Evolutionary conservation across 108 stramenopile genomes (phyloP).

Genomic region (Tribonema minus): DNA sequence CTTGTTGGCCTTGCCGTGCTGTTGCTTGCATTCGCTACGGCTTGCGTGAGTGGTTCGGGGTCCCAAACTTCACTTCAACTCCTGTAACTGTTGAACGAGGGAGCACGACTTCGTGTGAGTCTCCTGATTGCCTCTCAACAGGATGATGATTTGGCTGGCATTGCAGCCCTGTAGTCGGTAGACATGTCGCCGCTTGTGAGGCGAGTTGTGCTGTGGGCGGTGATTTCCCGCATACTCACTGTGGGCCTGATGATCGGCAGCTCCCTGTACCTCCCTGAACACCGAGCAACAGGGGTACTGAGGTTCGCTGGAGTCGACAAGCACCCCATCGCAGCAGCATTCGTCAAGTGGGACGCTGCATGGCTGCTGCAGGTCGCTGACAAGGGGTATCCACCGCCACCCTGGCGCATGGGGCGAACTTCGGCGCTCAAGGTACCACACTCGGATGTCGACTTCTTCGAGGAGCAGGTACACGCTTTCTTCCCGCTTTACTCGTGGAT

Average conservation of each 20-base stretch:
- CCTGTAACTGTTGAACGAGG: no score
- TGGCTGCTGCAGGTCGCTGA: conserved; percentile 32
- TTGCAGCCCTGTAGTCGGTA: no score
- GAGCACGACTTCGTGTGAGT: no score
- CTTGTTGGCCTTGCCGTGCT: no score
- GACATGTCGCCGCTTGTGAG: no score
- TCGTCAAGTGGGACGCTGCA: conserved; percentile 25
- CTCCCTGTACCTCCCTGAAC: conserved; percentile 15
- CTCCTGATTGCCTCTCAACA: no score
- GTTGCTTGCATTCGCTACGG: no score
- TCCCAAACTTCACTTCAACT: no score
- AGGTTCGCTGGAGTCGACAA: no score
- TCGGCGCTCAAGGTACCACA: background rate
- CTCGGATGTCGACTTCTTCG: background rate
- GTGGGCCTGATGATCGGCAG: conserved; percentile 15
- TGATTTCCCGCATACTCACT: conserved; percentile 2
- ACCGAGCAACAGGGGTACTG: conserved; percentile 16
- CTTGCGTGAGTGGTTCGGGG: no score
- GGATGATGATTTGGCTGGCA: no score
- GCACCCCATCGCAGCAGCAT: conserved; percentile 11
- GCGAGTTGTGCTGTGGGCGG: no score
- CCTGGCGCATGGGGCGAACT: background rate
- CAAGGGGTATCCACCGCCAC: conserved; percentile 1
- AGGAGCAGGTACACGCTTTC: conserved; percentile 53
- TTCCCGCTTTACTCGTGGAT: conserved; percentile 51